These are phyloP conservation scores for Euphrasia confusa DNA, from an alignment of 257 asterid genomes.

Conservation along the genomic window DNA sequence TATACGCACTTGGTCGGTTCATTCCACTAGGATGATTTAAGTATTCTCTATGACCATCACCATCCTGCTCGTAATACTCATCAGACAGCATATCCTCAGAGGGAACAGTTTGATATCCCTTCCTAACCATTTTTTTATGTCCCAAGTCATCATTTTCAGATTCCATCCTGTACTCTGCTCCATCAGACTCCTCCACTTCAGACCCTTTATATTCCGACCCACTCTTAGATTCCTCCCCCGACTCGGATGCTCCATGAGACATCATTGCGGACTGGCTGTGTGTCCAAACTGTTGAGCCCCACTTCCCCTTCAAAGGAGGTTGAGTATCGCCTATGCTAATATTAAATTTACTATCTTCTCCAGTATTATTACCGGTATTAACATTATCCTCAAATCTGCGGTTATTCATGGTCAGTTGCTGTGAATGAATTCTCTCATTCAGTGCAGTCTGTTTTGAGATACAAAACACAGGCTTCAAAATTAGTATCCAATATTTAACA, in stretches of 20 bases:
- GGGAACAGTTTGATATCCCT: constrained; percentile 51
- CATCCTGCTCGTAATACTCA: constrained; percentile 97
- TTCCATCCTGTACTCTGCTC: constrained; percentile 47
- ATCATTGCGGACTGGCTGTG: constrained; percentile 52
- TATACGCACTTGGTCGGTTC: constrained; percentile 49
- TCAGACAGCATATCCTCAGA: constrained; percentile 94
- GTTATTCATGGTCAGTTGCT: constrained; percentile 36
- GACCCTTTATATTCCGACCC: constrained; percentile 89
- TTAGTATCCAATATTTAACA: constrained; percentile 15
- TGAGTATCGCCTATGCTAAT: constrained; percentile 32
- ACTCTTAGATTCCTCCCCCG: constrained; percentile 86
- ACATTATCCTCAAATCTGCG: constrained; percentile 35
- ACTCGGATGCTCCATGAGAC: constrained; percentile 51
- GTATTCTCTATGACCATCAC: constrained; percentile 35
- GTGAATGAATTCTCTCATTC: constrained; percentile 46
- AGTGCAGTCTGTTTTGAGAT: constrained; percentile 27
- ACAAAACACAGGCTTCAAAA: neutral
- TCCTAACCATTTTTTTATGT: constrained; percentile 39
- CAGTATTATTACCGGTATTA: constrained; percentile 28
- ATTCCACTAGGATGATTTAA: constrained; percentile 42
- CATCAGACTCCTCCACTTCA: constrained; percentile 65
- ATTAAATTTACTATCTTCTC: constrained; percentile 34
- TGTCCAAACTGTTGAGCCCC: constrained; percentile 92
- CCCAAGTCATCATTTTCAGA: constrained; percentile 47
- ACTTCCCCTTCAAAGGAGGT: constrained; percentile 48